Percentiles rank a stretch among this genome's conserved stretches.
phyloP scores from a whole-genome alignment of 139 green algal genomes.

The Edaphochlamys debaryana region DNA sequence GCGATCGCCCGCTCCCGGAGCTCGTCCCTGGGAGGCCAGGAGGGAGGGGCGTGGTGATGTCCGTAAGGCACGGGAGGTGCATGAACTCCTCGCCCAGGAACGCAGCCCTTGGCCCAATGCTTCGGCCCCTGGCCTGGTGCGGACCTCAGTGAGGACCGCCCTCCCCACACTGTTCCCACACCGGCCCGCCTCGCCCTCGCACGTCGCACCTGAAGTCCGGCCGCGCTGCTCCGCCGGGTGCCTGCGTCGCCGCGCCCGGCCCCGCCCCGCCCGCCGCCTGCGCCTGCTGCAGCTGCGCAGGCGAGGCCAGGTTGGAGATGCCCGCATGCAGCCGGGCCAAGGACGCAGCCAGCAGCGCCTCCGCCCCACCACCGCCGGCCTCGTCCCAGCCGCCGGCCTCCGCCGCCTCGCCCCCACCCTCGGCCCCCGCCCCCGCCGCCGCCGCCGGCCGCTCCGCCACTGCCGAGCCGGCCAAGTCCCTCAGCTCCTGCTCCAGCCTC shows the following conservation, averaged over 20 bases:
- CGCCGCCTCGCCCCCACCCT: background rate
- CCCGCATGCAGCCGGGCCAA: slow-evolving; percentile 9
- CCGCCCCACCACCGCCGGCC: background rate
- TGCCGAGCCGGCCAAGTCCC: background rate
- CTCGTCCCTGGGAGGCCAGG: slow-evolving; percentile 27
- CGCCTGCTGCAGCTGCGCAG: slow-evolving; percentile 20
- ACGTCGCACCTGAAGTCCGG: slow-evolving; percentile 8
- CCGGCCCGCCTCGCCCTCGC: too few species aligned
- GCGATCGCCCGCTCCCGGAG: slow-evolving; percentile 45
- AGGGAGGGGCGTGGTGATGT: too few species aligned
- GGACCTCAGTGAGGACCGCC: too few species aligned
- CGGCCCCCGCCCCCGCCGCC: background rate
- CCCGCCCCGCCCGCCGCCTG: background rate
- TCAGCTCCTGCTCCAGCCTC: background rate
- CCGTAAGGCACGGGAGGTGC: too few species aligned
- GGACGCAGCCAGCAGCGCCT: background rate
- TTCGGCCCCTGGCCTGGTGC: too few species aligned
- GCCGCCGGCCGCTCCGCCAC: background rate
- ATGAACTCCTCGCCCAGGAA: too few species aligned
- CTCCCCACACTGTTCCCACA: too few species aligned
- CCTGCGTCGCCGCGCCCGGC: background rate
- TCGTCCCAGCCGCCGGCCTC: background rate
- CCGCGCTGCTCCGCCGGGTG: background rate
- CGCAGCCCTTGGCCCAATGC: too few species aligned
- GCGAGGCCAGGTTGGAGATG: slow-evolving; percentile 22